Evolutionary conservation across 1,139 yeast species (phyloP), one percentile per base, ranked within the genome.

Genomic region (Yamadazyma songkhlaensis): DNA sequence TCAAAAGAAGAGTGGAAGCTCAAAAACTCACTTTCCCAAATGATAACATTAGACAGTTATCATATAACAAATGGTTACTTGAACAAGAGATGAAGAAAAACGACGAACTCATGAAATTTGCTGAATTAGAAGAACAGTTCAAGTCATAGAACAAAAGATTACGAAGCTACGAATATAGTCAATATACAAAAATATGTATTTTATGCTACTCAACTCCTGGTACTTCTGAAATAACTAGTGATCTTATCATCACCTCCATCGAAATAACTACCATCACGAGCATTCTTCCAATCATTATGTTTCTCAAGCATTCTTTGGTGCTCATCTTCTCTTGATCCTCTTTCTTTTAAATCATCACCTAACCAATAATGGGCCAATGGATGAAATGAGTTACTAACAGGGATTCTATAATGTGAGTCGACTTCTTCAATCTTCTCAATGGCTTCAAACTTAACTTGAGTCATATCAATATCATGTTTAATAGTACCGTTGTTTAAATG

Each of bases 351-450:
- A 51, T 83, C 90, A 2, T 63, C 57, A 22, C 63, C 51, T 15
- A 84, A 62, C 94, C 94, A 84, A 34, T 67, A 62, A 39, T 82
- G 59, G 0, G 88, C 90, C 40, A 84, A 59, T 2, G 94, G 94
- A 54, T 84, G 88, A 35, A 84, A 59, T 27, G 84, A 75, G 36
- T 73, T 69, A 9, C 79, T 72, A 33, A 69, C 62, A 14, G 69
- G 62, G 13, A 79, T 64, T 24, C 52, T 48, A 30, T 44, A 39
- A 66, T 59, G 25, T 49, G 50, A 29, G 42, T 44, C 31, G 47
- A 27, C 36, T 25, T 27, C 47, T 37, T 25, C 34, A 27, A 47
- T 55, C 6, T 47, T 45, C 6, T 46, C 49, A 11, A 51, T 51
- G 4, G 51, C 57, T 3, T 41, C 40, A 42, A 58, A 61, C 3